Evolutionary conservation across 192 early-diverging fungal species (phyloP).

Genomic region (Podila verticillata): DNA sequence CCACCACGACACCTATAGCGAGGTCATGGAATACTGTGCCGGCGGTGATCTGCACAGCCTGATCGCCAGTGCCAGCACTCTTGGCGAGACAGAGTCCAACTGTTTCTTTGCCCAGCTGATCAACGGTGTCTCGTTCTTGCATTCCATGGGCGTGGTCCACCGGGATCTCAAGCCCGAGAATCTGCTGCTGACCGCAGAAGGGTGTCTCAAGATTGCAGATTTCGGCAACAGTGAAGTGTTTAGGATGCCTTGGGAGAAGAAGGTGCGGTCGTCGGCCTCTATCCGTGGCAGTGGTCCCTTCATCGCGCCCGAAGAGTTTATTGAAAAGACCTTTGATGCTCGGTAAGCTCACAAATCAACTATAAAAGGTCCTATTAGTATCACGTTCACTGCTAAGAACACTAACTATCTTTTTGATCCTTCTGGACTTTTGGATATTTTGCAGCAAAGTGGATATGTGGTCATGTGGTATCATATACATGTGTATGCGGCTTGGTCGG

Average conservation of each 20-base stretch:
- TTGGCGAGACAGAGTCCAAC: constrained; percentile 60
- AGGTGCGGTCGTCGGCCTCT: constrained; percentile 67
- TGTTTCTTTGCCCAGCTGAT: constrained; percentile 85
- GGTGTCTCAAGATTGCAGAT: constrained; percentile 86
- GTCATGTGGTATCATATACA: constrained; percentile 58
- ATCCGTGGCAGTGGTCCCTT: constrained; percentile 85
- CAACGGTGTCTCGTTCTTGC: constrained; percentile 80
- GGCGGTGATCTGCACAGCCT: constrained; percentile 83
- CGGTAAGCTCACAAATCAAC: constrained; percentile 43
- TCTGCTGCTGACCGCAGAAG: constrained; percentile 69
- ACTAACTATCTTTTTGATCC: neutral
- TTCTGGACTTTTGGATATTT: neutral
- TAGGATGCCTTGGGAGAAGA: constrained; percentile 74
- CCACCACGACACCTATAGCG: constrained; percentile 69
- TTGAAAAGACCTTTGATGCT: constrained; percentile 72
- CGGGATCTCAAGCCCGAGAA: constrained; percentile 92
- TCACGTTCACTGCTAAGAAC: neutral
- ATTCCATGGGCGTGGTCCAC: constrained; percentile 83
- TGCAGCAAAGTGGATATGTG: constrained; percentile 54
- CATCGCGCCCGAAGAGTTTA: constrained; percentile 87
- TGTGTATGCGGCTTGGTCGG: constrained; percentile 51
- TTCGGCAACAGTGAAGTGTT: constrained; percentile 87
- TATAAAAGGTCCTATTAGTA: neutral
- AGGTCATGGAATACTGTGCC: constrained; percentile 88
- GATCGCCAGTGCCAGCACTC: constrained; percentile 68